Percentiles rank a stretch among this genome's conserved stretches.
Conservation (phyloP, 768 basidiomycete species). For the Gloeostereum incarnatum region DNA sequence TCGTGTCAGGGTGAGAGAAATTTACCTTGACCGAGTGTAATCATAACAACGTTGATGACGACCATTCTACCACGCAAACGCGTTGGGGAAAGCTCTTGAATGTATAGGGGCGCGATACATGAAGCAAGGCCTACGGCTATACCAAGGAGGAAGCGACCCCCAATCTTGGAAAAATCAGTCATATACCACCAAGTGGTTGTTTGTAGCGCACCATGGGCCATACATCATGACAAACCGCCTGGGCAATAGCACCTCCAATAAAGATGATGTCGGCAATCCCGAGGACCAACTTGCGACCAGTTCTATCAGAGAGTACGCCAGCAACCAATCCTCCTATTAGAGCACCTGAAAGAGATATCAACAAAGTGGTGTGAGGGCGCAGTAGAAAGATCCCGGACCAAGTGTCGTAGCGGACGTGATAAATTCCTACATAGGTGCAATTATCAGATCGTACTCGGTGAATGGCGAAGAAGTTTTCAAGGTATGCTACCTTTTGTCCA, state of each 20-base stretch:
- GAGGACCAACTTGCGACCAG: constrained; percentile 57
- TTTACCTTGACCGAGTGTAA: constrained; percentile 75
- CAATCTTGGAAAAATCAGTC: constrained; percentile 31
- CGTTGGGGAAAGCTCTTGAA: constrained; percentile 77
- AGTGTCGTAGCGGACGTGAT: constrained; percentile 76
- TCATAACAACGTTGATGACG: constrained; percentile 74
- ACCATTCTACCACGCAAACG: constrained; percentile 69
- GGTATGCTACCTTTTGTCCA: constrained; percentile 44
- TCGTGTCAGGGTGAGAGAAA: too few species aligned
- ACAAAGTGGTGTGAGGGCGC: too few species aligned
- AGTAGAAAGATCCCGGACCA: too few species aligned
- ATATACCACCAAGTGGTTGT: not conserved
- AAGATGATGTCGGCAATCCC: constrained; percentile 64
- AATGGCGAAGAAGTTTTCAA: not conserved
- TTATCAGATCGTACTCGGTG: not conserved
- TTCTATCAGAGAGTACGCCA: constrained; percentile 62
- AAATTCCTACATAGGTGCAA: constrained; percentile 42
- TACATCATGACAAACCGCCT: constrained; percentile 61
- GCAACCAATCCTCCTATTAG: constrained; percentile 65
- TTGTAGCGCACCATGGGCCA: constrained; percentile 48
- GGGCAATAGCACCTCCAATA: constrained; percentile 63
- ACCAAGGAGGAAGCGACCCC: constrained; percentile 68
- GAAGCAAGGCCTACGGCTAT: constrained; percentile 68
- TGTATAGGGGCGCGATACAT: constrained; percentile 74
- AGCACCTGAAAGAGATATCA: too few species aligned